Base-by-base conservation (phyloP, 371 early-diverging fungal species). In the Blakeslea trispora region DNA sequence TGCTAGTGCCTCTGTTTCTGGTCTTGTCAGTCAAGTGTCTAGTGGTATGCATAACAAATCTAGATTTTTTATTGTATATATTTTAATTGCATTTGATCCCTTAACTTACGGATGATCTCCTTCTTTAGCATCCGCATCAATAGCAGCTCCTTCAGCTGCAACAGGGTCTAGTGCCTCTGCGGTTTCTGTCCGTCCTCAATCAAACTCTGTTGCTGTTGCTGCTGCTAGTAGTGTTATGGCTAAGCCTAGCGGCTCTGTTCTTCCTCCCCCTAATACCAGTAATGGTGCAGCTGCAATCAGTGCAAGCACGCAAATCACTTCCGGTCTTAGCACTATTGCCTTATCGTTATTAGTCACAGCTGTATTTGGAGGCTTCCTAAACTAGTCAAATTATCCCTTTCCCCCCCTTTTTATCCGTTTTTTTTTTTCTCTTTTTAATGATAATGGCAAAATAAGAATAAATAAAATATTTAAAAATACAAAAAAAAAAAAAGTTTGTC, bases 231-330 rank as follows among this genome's bases (percentile, higher is more conserved):
- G 19, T 45, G 24, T 32, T 53, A 8, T 31, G 17, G 53, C 61
- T 23, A 60, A 50, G 45, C 53, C 61, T 5, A 65, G 57, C 41
- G 57, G 54, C n/a, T 53, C 57, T 13, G 24, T 43, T 7, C 50
- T 52, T 35, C 53, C 57, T 34, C 23, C 54, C 13, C 18, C 57
- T 19, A 28, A 7, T 28, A 49, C 53, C 28, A 48, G 53, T 8
- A 55, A 49, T 18, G 52, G 42, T 34, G 15, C 45, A 7, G 19
- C 40, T 15, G 24, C 48, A 24, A 43, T 24, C 3, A 52, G 52
- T 18, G 32, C 3, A 34, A 47, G 55, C 21, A 17, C 46, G 15
- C 46, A 24, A 10, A 6, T 50, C 4, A 21, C 48, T 22, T 34
- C 57, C 23, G 37, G 41, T 37, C 15, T 51, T 17, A 35, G 53